A percentile compares a stretch with the other conserved stretches of the same genome.
Evolutionary conservation across 1,139 yeast species (phyloP).

Genomic region (Yamadazyma sp.): DNA sequence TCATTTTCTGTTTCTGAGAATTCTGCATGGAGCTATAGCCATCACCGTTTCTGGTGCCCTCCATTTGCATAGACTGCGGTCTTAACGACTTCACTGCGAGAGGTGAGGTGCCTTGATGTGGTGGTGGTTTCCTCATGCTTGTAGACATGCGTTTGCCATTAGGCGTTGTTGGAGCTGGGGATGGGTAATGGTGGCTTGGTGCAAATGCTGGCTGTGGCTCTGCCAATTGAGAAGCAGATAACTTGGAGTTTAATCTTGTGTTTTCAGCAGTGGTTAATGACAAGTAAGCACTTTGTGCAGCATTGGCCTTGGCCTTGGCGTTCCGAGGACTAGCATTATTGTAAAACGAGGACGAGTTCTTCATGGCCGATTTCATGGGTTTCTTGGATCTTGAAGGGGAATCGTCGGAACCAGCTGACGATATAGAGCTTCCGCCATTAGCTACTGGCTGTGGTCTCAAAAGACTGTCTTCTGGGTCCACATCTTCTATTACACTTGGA

Average conservation of each 20-base stretch:
- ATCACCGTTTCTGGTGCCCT: neutral
- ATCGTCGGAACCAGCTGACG: conserved; percentile 28
- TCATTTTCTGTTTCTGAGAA: conserved; percentile 16
- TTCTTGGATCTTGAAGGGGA: conserved; percentile 17
- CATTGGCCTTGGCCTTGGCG: conserved; percentile 16
- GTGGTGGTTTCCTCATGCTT: conserved; percentile 30
- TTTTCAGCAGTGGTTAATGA: conserved; percentile 76
- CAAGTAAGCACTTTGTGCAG: conserved; percentile 63
- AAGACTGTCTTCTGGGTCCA: neutral
- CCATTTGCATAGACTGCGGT: conserved; percentile 27
- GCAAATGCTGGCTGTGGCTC: conserved; percentile 15
- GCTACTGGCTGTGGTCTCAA: conserved; percentile 12
- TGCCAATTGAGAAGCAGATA: conserved; percentile 40
- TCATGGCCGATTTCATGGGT: conserved; percentile 69
- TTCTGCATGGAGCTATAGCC: no score
- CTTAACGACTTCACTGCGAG: conserved; percentile 29
- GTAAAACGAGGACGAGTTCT: conserved; percentile 39
- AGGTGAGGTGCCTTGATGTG: conserved; percentile 10
- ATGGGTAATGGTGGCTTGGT: conserved; percentile 17
- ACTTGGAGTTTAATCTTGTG: conserved; percentile 66
- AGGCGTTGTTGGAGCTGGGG: conserved; percentile 7
- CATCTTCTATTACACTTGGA: conserved; percentile 27
- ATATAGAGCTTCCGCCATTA: conserved; percentile 25
- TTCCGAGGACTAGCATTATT: conserved; percentile 9
- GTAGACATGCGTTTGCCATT: conserved; percentile 30